Evolutionary conservation across 2,329 filamentous ascomycete species (phyloP).

Genomic region (Diaporthe longicolla): DNA sequence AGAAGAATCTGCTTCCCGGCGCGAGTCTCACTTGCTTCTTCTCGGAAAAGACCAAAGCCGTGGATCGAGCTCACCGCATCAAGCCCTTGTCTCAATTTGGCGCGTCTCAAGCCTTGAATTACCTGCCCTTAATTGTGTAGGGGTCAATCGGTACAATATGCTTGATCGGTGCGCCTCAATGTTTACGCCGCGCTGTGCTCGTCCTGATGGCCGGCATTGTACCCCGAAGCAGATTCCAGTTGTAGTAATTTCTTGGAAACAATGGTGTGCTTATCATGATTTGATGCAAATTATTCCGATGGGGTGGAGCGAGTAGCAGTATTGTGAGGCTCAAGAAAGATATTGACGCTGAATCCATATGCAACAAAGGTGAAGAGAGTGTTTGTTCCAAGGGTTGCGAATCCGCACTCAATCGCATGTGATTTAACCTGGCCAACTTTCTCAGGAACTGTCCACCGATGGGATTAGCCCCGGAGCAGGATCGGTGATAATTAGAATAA

Average conservation of each 20-base stretch:
- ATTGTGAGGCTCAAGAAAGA: too few species aligned
- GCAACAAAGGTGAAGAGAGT: background rate
- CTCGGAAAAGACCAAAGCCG: conserved; percentile 12
- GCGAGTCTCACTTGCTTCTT: conserved; percentile 6
- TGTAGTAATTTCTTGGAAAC: background rate
- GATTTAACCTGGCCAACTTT: too few species aligned
- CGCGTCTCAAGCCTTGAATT: background rate
- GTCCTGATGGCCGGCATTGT: background rate
- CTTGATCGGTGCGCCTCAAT: background rate
- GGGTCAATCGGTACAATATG: background rate
- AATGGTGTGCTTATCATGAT: too few species aligned
- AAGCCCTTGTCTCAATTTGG: conserved; percentile 30
- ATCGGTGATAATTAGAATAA: background rate
- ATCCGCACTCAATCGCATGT: background rate
- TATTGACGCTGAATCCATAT: background rate
- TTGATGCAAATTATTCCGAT: background rate
- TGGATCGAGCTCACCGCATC: conserved; percentile 15
- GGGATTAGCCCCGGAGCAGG: too few species aligned
- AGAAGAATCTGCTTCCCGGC: background rate
- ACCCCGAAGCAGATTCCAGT: background rate
- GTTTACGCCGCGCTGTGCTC: background rate
- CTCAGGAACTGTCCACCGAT: background rate
- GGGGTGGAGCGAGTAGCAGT: background rate
- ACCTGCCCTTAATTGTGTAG: background rate
- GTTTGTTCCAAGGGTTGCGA: background rate